Evolutionary conservation across 1,284 basidiomycete species (phyloP).

Genomic region (Macrocystidia cucumis): DNA sequence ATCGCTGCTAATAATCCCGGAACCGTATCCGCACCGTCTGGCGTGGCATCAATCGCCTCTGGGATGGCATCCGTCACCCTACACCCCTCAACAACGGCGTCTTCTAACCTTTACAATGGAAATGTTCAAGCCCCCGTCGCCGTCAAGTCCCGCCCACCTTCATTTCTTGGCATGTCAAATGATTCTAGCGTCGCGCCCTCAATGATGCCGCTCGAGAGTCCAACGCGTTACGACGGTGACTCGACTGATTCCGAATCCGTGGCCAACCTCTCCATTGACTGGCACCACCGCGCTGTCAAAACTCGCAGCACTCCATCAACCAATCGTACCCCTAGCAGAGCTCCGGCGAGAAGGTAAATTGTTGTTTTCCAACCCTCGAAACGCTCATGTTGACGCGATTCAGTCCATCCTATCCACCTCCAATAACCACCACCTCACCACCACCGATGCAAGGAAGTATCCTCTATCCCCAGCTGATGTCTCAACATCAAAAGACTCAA

Average conservation of each 20-base stretch:
- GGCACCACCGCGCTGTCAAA: slow-evolving; percentile 15
- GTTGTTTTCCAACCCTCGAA: slow-evolving; percentile 11
- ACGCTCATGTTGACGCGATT: slow-evolving; percentile 1
- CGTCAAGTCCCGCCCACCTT: slow-evolving; percentile 15
- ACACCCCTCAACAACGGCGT: slow-evolving; percentile 4
- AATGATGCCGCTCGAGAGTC: slow-evolving; percentile 33
- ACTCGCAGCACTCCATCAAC: slow-evolving; percentile 9
- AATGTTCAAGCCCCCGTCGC: slow-evolving; percentile 11
- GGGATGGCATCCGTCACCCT: too few species aligned
- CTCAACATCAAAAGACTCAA: slow-evolving; percentile 59
- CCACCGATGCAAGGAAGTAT: slow-evolving; percentile 36
- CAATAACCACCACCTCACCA: slow-evolving; percentile 57
- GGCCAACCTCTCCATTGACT: slow-evolving; percentile 12
- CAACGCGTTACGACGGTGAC: slow-evolving; percentile 32
- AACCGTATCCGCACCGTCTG: slow-evolving; percentile 7
- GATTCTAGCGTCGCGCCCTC: slow-evolving; percentile 12
- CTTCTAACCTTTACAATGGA: slow-evolving; percentile 5
- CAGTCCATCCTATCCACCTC: slow-evolving; percentile 25
- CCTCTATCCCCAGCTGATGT: slow-evolving; percentile 58
- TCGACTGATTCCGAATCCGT: slow-evolving; percentile 35
- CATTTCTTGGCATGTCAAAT: slow-evolving; percentile 13
- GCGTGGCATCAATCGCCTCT: slow-evolving; percentile 7
- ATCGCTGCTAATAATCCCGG: slow-evolving; percentile 14
- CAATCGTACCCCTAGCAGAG: slow-evolving; percentile 13
- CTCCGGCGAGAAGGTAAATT: slow-evolving; percentile 20